A percentile compares a stretch with the other conserved stretches of the same genome.
phyloP scores from a whole-genome alignment of 2,329 filamentous ascomycete species.

The Fonsecaea multimorphosa region DNA sequence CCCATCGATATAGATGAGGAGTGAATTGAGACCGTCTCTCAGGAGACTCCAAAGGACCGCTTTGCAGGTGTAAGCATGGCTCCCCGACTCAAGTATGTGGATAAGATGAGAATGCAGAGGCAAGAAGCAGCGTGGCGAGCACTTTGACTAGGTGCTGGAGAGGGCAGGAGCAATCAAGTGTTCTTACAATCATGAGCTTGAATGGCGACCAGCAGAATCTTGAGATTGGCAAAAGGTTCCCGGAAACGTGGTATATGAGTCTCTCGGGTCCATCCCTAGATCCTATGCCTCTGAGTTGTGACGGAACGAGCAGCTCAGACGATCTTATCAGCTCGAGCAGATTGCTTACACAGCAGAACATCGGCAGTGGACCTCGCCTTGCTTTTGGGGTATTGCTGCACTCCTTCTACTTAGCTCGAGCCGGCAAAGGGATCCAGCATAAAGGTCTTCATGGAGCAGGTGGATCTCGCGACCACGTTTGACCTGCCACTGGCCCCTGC shows the following conservation, averaged over 20 bases:
- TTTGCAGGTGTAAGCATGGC: not conserved
- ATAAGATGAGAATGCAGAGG: slow-evolving; percentile 43
- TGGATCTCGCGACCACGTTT: slow-evolving; percentile 48
- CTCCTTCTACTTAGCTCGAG: not conserved
- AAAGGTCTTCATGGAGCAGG: slow-evolving; percentile 50
- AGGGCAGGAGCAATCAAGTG: slow-evolving; percentile 12
- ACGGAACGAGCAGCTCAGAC: not conserved
- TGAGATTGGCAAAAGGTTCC: not conserved
- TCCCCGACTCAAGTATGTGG: not conserved
- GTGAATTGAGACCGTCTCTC: not conserved
- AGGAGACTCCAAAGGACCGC: not conserved
- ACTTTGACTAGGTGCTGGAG: slow-evolving; percentile 46
- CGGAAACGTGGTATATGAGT: not conserved
- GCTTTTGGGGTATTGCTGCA: not conserved
- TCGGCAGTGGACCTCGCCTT: not conserved
- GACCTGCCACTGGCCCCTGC: too few species aligned
- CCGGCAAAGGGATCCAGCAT: slow-evolving; percentile 49
- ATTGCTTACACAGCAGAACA: not conserved
- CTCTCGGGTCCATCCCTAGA: not conserved
- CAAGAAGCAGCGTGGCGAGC: slow-evolving; percentile 56
- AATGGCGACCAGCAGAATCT: not conserved
- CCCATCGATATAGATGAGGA: not conserved
- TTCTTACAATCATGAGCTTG: not conserved
- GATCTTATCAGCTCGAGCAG: not conserved
- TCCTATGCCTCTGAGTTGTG: not conserved